Evolutionary conservation across 2,329 filamentous ascomycete genomes (phyloP).

Genomic region (Chaetomiaceae sp.): DNA sequence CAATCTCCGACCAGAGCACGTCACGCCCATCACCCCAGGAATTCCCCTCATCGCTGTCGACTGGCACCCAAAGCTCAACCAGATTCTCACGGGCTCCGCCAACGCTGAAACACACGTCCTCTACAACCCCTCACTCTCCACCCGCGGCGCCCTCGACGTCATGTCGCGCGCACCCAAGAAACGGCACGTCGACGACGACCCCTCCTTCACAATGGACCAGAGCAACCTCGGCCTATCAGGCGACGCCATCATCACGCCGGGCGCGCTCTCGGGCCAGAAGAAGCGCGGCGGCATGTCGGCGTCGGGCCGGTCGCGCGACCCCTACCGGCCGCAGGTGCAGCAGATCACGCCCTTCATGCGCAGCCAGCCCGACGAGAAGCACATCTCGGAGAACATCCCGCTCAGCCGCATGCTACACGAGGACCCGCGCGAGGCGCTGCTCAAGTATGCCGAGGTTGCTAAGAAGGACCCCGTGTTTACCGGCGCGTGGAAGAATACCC

Average conservation of each 20-base stretch:
- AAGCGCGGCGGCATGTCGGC: constrained; percentile 63
- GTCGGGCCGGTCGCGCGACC: constrained; percentile 71
- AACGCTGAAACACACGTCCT: constrained; percentile 87
- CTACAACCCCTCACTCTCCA: constrained; percentile 81
- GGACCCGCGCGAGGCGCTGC: constrained; percentile 84
- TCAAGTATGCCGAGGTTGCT: constrained; percentile 92
- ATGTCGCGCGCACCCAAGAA: constrained; percentile 94
- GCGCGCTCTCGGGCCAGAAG: constrained; percentile 47
- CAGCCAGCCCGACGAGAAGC: constrained; percentile 81
- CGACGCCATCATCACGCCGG: constrained; percentile 71
- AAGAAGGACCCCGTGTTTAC: constrained; percentile 94
- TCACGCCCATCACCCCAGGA: constrained; percentile 83
- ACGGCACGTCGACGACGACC: constrained; percentile 91
- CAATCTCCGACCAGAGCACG: constrained; percentile 76
- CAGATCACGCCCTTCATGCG: constrained; percentile 85
- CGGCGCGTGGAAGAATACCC: constrained; percentile 84
- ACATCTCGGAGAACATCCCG: constrained; percentile 83
- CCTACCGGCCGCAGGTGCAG: constrained; percentile 78
- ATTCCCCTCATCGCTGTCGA: constrained; percentile 76
- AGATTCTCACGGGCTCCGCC: constrained; percentile 89
- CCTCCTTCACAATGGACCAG: constrained; percentile 78
- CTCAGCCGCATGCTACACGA: constrained; percentile 92
- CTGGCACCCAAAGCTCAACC: constrained; percentile 94
- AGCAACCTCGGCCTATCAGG: constrained; percentile 70
- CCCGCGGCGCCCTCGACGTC: constrained; percentile 75